Evolutionary conservation across 2,329 filamentous ascomycete species (phyloP), one percentile per base, ranked within the genome.

Genomic region (Fusarium udum): DNA sequence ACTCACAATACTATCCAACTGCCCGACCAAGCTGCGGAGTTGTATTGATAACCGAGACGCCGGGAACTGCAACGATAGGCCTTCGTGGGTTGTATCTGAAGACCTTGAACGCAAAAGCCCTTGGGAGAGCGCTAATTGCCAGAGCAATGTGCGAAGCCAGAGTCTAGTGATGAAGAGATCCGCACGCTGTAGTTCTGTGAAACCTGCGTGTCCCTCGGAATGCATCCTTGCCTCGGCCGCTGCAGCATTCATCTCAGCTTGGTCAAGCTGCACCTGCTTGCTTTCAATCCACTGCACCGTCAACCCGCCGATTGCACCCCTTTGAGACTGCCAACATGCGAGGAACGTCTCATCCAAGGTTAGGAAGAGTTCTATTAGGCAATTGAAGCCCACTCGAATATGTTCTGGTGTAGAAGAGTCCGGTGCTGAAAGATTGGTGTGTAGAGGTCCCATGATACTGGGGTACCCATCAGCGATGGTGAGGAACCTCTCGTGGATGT

Each of bases 401-500:
- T 83, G 74, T 11, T 78, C 64, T 2, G 82, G 81, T 22, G 84
- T 82, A 28, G 72, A 78, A 6, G 74, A 61, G 67, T 84, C 83
- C 15, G 73, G 40, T 6, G 76, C 49, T 4, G 81, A 81, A 24
- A 80, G 72, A 8, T 80, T 79, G 2, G 77, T 77, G 22, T 71
- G 63, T 12, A 84, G 79, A 2, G 82, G 79, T 14, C 74, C 73
- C 67, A 84, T 75, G 22, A 80, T 76, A 34, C 80, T 80, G 4
- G 83, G 81, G 10, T 84, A 84, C 48, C 87, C 87, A 43, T 87
- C 84, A 8, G 86, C 80, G 32, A 89, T 85, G 39, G 85, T 85
- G n/a, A 87, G 75, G 74, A 89, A 89, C 22, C 88, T 84, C 75
- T 89, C 88, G 67, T 89, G 87, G 37, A 89, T 87, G 72, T 86